A percentile compares a stretch with the other conserved stretches of the same genome.
These are phyloP conservation scores for Ophiosphaerella korrae DNA, from an alignment of 2,329 filamentous ascomycete species.

Conservation along the genomic window DNA sequence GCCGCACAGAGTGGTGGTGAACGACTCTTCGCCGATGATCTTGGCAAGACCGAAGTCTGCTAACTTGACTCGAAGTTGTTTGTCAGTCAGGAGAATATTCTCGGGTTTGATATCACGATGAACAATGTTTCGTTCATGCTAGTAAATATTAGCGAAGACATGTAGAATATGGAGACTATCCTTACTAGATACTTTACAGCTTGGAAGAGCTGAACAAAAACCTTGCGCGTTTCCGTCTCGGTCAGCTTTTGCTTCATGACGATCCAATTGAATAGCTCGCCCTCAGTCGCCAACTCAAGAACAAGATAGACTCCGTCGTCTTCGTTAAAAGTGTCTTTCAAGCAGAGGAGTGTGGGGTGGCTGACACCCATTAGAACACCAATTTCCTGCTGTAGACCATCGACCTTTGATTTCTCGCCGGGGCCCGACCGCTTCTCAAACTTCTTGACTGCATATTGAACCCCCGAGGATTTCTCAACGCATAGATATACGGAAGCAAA, in stretches of 20 bases:
- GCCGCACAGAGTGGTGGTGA: slow-evolving; percentile 92
- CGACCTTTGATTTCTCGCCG: slow-evolving; percentile 81
- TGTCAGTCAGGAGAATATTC: slow-evolving; percentile 89
- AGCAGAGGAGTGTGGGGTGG: slow-evolving; percentile 87
- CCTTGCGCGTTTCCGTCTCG: slow-evolving; percentile 80
- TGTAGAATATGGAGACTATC: slow-evolving; percentile 4
- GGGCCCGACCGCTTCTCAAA: slow-evolving; percentile 85
- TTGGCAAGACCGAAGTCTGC: slow-evolving; percentile 97
- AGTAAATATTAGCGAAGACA: slow-evolving; percentile 30
- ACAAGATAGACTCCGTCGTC: slow-evolving; percentile 88
- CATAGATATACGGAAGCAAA: slow-evolving; percentile 94
- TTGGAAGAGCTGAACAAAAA: slow-evolving; percentile 91
- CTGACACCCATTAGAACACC: slow-evolving; percentile 96
- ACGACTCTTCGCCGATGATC: slow-evolving; percentile 97
- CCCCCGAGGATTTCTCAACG: slow-evolving; percentile 81
- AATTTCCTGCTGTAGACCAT: slow-evolving; percentile 92
- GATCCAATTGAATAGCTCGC: slow-evolving; percentile 95
- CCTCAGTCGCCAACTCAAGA: slow-evolving; percentile 86
- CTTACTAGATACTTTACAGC: slow-evolving; percentile 92
- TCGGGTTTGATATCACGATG: slow-evolving; percentile 98
- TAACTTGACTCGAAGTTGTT: slow-evolving; percentile 83
- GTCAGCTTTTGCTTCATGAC: slow-evolving; percentile 86
- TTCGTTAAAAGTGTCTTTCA: slow-evolving; percentile 96
- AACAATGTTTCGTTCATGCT: slow-evolving; percentile 97
- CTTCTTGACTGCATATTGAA: slow-evolving; percentile 88